These are phyloP conservation scores for Oryza meridionalis DNA, from an alignment of 176 grass and related monocot species.

Conservation along the genomic window DNA sequence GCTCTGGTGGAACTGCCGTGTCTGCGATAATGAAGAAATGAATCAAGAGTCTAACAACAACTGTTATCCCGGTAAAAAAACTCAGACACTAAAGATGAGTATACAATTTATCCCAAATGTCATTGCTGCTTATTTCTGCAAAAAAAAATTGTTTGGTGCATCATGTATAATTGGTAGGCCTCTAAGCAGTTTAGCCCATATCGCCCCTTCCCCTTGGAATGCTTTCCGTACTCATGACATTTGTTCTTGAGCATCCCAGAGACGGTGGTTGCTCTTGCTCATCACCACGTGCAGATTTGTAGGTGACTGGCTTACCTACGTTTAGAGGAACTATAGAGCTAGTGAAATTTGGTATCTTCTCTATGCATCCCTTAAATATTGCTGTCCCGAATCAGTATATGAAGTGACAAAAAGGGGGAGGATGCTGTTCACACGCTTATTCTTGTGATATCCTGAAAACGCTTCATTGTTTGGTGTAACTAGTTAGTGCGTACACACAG, in stretches of 20 bases:
- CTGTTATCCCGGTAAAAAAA: neutral
- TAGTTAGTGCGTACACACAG: neutral
- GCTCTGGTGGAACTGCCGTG: neutral
- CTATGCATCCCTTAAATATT: neutral
- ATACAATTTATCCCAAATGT: neutral
- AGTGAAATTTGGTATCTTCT: neutral
- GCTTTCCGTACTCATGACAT: conserved; percentile 13
- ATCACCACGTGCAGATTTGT: neutral
- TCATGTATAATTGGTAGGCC: neutral
- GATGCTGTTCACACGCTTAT: neutral
- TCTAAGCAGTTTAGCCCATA: neutral
- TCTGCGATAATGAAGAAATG: neutral
- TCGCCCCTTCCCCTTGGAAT: neutral
- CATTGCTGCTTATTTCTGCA: neutral
- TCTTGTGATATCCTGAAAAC: neutral
- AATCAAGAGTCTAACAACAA: neutral
- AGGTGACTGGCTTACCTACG: neutral
- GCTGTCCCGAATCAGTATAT: too few species aligned
- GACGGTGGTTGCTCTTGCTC: too few species aligned
- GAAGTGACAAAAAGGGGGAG: neutral
- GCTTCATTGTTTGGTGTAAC: neutral
- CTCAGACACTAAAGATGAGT: neutral
- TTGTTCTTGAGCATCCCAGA: neutral
- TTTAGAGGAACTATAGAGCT: neutral
- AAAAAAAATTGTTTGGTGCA: too few species aligned